A percentile compares a stretch with the other conserved stretches of the same genome.
phyloP scores from a whole-genome alignment of 805 yeast species.

The Yarrowia bubula region DNA sequence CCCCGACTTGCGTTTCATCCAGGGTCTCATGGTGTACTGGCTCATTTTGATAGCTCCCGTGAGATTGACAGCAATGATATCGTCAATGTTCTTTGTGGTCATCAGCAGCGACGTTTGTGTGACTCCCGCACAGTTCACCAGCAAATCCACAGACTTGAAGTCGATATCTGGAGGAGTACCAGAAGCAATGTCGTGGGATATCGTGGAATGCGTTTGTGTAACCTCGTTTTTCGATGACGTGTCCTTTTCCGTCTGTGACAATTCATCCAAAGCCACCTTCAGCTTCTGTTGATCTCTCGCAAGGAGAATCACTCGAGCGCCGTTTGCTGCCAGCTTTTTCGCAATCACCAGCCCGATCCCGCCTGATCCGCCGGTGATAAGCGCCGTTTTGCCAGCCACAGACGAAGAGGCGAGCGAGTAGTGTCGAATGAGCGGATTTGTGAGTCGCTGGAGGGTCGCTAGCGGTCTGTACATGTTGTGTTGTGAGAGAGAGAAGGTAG shows the following conservation, averaged over 20 bases:
- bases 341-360: conserved; percentile 68
- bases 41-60: conserved; percentile 60
- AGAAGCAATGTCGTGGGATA: not conserved
- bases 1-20: conserved; percentile 46
- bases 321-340: conserved; percentile 47
- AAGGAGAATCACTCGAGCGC: conserved; percentile 52
- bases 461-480: not conserved
- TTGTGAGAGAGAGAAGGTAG: not conserved
- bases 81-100: conserved; percentile 46
- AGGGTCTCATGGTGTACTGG: conserved; percentile 50
- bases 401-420: not conserved
- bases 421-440: not conserved
- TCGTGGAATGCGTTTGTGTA: not conserved
- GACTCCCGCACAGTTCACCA: conserved; percentile 59
- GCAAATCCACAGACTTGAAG: conserved; percentile 40
- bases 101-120: conserved; percentile 56
- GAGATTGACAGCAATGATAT: conserved; percentile 56
- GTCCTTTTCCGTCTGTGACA: not conserved
- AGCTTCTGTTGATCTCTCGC: conserved; percentile 49
- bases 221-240: not conserved
- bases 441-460: not conserved
- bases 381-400: conserved; percentile 27
- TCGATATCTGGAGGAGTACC: not conserved
- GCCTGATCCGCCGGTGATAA: conserved; percentile 64
- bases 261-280: not conserved